Evolutionary conservation across 148 eudicot species (phyloP).

Genomic region (Persicaria tinctoria): DNA sequence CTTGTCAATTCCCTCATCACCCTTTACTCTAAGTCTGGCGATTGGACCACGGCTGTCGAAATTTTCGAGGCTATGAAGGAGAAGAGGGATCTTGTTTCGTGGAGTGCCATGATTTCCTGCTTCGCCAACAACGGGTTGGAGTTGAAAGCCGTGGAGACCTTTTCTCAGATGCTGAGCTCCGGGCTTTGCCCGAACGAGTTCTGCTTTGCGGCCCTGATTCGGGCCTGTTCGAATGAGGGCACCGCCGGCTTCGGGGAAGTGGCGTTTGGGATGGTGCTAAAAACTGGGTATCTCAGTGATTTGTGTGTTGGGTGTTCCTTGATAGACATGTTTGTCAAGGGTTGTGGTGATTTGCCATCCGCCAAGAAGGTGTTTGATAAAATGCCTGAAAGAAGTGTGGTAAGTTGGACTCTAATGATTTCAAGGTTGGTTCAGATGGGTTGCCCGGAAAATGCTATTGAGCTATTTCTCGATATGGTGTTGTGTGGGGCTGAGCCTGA

Average conservation of each 20-base stretch:
- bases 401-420: slow-evolving; percentile 56
- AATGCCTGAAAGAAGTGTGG: slow-evolving; percentile 53
- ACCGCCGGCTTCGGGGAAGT: slow-evolving; percentile 28
- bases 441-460: slow-evolving; percentile 23
- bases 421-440: slow-evolving; percentile 51
- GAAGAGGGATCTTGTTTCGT: slow-evolving; percentile 43
- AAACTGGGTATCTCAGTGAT: slow-evolving; percentile 39
- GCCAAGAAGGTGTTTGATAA: slow-evolving; percentile 55
- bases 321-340: slow-evolving; percentile 52
- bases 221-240: slow-evolving; percentile 33
- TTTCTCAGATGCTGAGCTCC: slow-evolving; percentile 39
- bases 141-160: slow-evolving; percentile 27
- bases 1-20: slow-evolving; percentile 43
- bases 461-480: slow-evolving; percentile 50
- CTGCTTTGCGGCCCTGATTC: slow-evolving; percentile 41
- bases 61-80: slow-evolving; percentile 32
- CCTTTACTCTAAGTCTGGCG: slow-evolving; percentile 51
- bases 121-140: slow-evolving; percentile 36
- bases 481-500: slow-evolving; percentile 36
- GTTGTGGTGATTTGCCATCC: slow-evolving; percentile 34
- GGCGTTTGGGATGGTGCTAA: slow-evolving; percentile 42
- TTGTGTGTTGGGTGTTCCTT: slow-evolving; percentile 56
- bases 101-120: slow-evolving; percentile 61
- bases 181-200: slow-evolving; percentile 48
- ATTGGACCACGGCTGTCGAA: slow-evolving; percentile 34